Base-by-base conservation (phyloP, 1,284 basidiomycete species). In the Vanrija sp. region DNA sequence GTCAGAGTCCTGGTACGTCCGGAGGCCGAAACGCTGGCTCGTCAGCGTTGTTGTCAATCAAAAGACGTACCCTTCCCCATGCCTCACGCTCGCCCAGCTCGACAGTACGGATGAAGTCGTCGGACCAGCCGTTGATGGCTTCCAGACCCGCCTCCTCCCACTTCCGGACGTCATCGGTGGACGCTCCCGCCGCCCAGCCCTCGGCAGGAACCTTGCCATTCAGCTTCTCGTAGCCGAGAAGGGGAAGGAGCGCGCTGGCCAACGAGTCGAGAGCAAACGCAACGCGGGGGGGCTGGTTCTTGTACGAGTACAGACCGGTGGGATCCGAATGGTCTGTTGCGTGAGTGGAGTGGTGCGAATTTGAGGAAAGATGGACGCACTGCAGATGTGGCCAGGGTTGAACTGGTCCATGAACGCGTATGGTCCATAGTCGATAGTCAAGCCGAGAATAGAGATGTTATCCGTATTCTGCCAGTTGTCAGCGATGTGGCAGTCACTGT, bases 341-440 rank as follows among this genome's bases (percentile, higher is more conserved):
- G 45, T 55, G 12, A 54, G 53, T 25, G 10, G 12, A 42, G 42
- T 14, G 21, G 38, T 16, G 14, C 6, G 1, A 28, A 25, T 16
- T 6, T 18, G 18, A 15, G 16, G 15, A 45, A 28, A n/a, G 16
- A 71, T 73, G 53, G 16, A 71, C 73, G 53, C 52, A 77, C 75
- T 98, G 80, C 94, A 97, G 55, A 97, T 89, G 67, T 95, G 91
- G 51, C 82, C 79, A 0, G 84, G 73, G 67, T 96, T 87, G 64
- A 86, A 94, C 3, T 90, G 83, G 66, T 93, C 91, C 93, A 97
- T 97, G 77, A 96, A 97, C 0, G 91, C 91, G 67, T 89, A 98
- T 46, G 93, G 92, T 16, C 88, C 85, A 66, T 92, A 96, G 74
- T 98, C 95, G 61, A 98, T 96, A 0, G 93, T 96, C 52, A 94